Evolutionary conservation across 1,284 basidiomycete species (phyloP).

Genomic region (Peniophora sp.): DNA sequence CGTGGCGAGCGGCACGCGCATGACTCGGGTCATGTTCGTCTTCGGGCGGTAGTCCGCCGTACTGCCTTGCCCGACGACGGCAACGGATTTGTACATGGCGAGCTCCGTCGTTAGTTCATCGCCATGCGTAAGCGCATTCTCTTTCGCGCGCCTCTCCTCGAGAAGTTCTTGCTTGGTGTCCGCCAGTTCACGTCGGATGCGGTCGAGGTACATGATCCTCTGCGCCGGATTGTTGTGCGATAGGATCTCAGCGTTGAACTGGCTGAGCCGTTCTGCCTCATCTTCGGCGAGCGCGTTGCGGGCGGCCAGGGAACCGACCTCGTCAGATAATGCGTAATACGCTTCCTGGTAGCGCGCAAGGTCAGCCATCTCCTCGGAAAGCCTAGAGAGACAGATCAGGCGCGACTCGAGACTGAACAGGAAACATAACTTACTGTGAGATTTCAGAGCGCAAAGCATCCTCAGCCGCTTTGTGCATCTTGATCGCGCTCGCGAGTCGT

Average conservation of each 20-base stretch:
- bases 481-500: conserved; percentile 38
- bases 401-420: neutral
- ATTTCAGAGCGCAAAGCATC: conserved; percentile 54
- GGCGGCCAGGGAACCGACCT: conserved; percentile 53
- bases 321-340: conserved; percentile 52
- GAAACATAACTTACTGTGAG: conserved; percentile 41
- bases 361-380: conserved; percentile 48
- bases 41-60: conserved; percentile 46
- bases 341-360: conserved; percentile 60
- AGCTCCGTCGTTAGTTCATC: conserved; percentile 55
- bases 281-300: conserved; percentile 69
- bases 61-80: conserved; percentile 29
- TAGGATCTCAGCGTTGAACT: conserved; percentile 72
- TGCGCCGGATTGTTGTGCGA: conserved; percentile 70
- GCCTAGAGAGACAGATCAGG: conserved; percentile 26
- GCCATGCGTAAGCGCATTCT: conserved; percentile 37
- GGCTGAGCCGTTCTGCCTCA: conserved; percentile 57
- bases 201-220: conserved; percentile 67
- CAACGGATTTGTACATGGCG: conserved; percentile 62
- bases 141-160: conserved; percentile 44
- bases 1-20: conserved; percentile 42
- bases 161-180: conserved; percentile 66
- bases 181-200: conserved; percentile 59
- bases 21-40: conserved; percentile 54
- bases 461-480: conserved; percentile 52